Evolutionary conservation across 169 alveolate species (phyloP).

Genomic region (Babesia sp.): DNA sequence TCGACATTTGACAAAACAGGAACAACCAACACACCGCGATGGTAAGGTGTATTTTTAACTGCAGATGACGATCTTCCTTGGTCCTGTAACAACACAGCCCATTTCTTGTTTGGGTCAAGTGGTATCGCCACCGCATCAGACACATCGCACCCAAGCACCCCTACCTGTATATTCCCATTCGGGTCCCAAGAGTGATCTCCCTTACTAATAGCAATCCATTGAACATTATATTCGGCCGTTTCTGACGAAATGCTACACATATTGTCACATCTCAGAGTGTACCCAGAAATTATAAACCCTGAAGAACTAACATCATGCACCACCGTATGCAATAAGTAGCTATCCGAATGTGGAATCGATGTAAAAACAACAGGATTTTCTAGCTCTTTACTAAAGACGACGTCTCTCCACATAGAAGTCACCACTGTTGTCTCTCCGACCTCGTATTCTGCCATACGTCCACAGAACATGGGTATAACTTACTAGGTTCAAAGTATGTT

Average conservation of each 20-base stretch:
- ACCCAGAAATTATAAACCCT: not conserved
- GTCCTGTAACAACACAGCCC: constrained; percentile 44
- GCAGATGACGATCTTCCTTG: too few species aligned
- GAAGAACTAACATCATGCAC: constrained; percentile 12
- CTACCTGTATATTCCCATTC: constrained; percentile 7
- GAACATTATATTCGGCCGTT: not conserved
- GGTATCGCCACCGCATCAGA: constrained; percentile 17
- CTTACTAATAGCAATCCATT: constrained; percentile 38
- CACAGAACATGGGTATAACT: not conserved
- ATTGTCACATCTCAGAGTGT: not conserved
- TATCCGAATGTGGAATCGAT: constrained; percentile 6
- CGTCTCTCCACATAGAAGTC: constrained; percentile 20
- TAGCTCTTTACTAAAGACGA: constrained; percentile 6
- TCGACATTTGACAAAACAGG: not conserved
- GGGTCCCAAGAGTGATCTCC: constrained; percentile 55
- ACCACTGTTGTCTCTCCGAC: constrained; percentile 6
- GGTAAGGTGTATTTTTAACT: too few species aligned
- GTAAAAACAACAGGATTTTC: constrained; percentile 53
- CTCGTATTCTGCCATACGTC: constrained; percentile 27
- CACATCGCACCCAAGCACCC: not conserved
- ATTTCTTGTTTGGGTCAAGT: constrained; percentile 36
- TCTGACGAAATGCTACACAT: not conserved
- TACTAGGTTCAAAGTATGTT: constrained; percentile 38
- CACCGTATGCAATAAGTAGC: not conserved
- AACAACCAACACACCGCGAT: not conserved